A percentile compares a stretch with the other conserved stretches of the same genome.
phyloP scores from a whole-genome alignment of 2,329 filamentous ascomycete genomes.

The Microsporum audouinii region DNA sequence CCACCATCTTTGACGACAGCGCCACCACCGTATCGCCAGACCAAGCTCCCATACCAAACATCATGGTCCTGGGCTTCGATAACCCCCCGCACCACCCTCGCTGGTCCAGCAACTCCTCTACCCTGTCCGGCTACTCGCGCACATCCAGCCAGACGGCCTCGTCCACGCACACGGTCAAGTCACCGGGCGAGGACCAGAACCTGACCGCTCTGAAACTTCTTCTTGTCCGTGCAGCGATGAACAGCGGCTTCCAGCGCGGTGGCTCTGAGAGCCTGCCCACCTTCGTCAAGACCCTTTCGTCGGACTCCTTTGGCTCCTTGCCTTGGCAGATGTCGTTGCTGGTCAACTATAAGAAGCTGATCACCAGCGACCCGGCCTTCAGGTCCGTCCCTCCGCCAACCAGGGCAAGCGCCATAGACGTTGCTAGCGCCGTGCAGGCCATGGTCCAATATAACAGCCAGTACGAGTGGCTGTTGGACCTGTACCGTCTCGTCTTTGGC shows the following conservation, averaged over 20 bases:
- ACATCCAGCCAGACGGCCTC: conserved; percentile 40
- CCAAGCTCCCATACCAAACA: conserved; percentile 70
- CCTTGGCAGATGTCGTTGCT: conserved; percentile 61
- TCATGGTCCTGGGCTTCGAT: conserved; percentile 69
- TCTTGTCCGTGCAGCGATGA: conserved; percentile 74
- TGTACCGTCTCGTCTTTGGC: conserved; percentile 75
- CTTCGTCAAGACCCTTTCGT: conserved; percentile 64
- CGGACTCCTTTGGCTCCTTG: conserved; percentile 64
- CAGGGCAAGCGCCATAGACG: conserved; percentile 51
- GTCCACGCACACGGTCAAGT: conserved; percentile 35
- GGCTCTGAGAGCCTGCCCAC: conserved; percentile 49
- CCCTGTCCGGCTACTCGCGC: conserved; percentile 68
- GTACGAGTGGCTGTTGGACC: conserved; percentile 68
- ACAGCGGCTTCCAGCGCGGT: conserved; percentile 63
- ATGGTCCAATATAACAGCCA: conserved; percentile 57
- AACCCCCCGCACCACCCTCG: conserved; percentile 39
- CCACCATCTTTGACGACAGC: conserved; percentile 89
- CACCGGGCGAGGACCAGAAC: conserved; percentile 56
- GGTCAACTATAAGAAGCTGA: conserved; percentile 67
- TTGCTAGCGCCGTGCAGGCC: conserved; percentile 66
- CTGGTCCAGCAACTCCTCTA: conserved; percentile 74
- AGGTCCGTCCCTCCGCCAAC: conserved; percentile 29
- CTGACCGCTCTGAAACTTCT: conserved; percentile 66
- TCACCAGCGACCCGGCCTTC: conserved; percentile 61
- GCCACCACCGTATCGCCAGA: conserved; percentile 75